Evolutionary conservation across 2,329 filamentous ascomycete species (phyloP).

Genomic region (Knufia fluminis): DNA sequence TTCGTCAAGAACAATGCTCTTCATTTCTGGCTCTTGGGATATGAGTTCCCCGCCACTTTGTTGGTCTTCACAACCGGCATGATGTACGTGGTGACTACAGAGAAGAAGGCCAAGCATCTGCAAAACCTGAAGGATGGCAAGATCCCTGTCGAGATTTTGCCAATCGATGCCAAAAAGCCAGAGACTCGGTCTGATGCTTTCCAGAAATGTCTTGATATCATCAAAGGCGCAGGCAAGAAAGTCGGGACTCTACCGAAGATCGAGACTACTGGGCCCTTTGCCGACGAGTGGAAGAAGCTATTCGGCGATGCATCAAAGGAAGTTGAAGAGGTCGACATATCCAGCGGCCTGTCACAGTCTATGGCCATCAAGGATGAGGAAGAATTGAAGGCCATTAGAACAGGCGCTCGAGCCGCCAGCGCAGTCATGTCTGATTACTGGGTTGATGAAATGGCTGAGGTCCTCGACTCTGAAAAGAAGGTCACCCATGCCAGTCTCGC

Average conservation of each 20-base stretch:
- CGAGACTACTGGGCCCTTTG: slow-evolving; percentile 73
- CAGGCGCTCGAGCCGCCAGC: slow-evolving; percentile 86
- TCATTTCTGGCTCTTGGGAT: slow-evolving; percentile 97
- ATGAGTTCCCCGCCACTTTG: slow-evolving; percentile 94
- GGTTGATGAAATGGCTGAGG: slow-evolving; percentile 93
- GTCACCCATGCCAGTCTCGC: slow-evolving; percentile 80
- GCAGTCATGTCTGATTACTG: slow-evolving; percentile 94
- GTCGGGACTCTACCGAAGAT: slow-evolving; percentile 81
- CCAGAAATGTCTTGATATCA: slow-evolving; percentile 69
- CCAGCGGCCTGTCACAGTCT: slow-evolving; percentile 70
- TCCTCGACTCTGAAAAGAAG: slow-evolving; percentile 94
- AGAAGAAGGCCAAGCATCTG: slow-evolving; percentile 95
- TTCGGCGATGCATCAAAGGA: slow-evolving; percentile 73
- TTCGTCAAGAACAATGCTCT: slow-evolving; percentile 96
- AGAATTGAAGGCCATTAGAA: slow-evolving; percentile 89
- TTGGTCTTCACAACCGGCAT: slow-evolving; percentile 84
- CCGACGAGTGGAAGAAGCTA: slow-evolving; percentile 89
- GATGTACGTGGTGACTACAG: slow-evolving; percentile 86
- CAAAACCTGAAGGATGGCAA: slow-evolving; percentile 87
- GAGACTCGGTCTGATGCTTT: slow-evolving; percentile 89
- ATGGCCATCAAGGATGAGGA: slow-evolving; percentile 92
- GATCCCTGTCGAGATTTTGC: slow-evolving; percentile 81
- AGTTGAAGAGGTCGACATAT: slow-evolving; percentile 78
- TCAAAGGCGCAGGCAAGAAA: slow-evolving; percentile 86
- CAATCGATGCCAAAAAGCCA: slow-evolving; percentile 74